Base-by-base conservation (phyloP, 1,284 basidiomycete species). In the Naganishia sp. region DNA sequence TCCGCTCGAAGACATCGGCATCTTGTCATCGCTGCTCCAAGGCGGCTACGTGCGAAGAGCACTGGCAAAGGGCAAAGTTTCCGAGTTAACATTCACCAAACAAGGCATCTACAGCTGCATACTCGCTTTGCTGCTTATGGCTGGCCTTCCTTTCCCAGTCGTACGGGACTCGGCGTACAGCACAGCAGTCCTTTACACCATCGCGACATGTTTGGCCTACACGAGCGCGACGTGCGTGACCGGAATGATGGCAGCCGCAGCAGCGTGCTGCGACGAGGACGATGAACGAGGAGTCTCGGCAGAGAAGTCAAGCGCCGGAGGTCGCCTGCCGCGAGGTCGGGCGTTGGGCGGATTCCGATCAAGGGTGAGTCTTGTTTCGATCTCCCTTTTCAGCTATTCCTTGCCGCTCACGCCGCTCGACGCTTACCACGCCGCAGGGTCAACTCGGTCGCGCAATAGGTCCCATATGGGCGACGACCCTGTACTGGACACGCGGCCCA, bases 191-290 rank as follows among this genome's bases (percentile, higher is more conserved):
- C 82, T 95, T 5, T 90, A 90, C 72, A 82, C 80, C 11, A 88
- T 90, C 2, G 89, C 90, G 0, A 83, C 89, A 2, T 89, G 88
- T 73, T 82, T 95, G 77, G 90, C 90, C 1, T 94, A 92, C 80
- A 94, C 93, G 1, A 89, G 87, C 68, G 92, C 93, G 4, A 94
- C 91, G 2, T 92, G 94, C 53, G 93, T 96, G 67, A 94, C 90
- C 73, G 86, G 90, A 4, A 81, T 96, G 68, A 95, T 91, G 51
- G 87, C 92, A 23, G 86, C 88, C 68, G 92, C 92, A 11, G 92
- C 90, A 10, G 77, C 92, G 70, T 90, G 92, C 78, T 92, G 90
- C 71, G 90, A 94, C 74, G 90, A 77, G 21, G 73, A 74, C 21
- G 71, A 89, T 28, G 81, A 79, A 4, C 81, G 83, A 49, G 85